Percentiles rank a stretch among this genome's conserved stretches.
phyloP scores from a whole-genome alignment of 176 grass and related monocot genomes.

The Avena insularis region DNA sequence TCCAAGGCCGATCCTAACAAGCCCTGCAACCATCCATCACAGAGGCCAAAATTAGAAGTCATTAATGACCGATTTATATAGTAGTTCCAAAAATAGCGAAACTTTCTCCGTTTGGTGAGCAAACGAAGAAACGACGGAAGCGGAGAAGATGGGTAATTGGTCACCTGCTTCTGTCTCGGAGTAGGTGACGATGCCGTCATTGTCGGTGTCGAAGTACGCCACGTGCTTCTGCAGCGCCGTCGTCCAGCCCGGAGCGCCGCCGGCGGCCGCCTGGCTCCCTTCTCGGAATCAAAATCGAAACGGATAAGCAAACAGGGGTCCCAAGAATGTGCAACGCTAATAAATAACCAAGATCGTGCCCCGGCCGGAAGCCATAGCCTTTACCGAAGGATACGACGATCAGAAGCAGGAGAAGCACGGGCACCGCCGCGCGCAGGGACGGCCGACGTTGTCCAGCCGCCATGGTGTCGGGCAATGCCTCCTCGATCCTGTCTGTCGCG shows the following conservation, averaged over 20 bases:
- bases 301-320: background rate
- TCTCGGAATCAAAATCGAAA: background rate
- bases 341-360: background rate
- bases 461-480: constrained; percentile 25
- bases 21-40: constrained; percentile 33
- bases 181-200: constrained; percentile 72
- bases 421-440: background rate
- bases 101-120: background rate
- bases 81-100: background rate
- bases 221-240: constrained; percentile 81
- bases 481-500: background rate
- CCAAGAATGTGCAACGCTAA: background rate
- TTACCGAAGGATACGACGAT: constrained; percentile 27
- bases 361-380: background rate
- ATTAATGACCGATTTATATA: background rate
- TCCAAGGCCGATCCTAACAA: constrained; percentile 49
- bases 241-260: background rate
- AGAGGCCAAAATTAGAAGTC: background rate
- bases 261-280: background rate
- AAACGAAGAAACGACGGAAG: background rate
- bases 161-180: constrained; percentile 49
- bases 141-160: background rate
- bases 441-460: background rate
- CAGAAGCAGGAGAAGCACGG: constrained; percentile 24
- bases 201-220: constrained; percentile 77